phyloP scores from a whole-genome alignment of 225 moss, liverwort and hornwort genomes.

The Polytrichum commune region DNA sequence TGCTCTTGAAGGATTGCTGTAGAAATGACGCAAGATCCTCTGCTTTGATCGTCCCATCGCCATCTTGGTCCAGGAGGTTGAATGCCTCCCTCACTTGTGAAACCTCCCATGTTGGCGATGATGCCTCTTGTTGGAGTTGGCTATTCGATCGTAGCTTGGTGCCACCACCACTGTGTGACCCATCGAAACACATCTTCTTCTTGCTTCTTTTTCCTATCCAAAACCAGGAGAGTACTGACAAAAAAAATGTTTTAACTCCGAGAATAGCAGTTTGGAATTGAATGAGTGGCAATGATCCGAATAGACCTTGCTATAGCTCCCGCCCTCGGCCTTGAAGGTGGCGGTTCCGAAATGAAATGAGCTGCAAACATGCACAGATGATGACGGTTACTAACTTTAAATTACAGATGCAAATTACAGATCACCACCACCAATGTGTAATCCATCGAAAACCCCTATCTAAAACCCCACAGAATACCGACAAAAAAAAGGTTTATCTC shows the following conservation, averaged over 20 bases:
- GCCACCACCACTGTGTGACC: constrained; percentile 2
- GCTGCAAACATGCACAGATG: no score
- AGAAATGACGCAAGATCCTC: constrained; percentile 55
- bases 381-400: no score
- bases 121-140: no score
- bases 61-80: constrained; percentile 64
- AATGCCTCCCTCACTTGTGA: constrained; percentile 65
- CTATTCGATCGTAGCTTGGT: background rate
- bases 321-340: no score
- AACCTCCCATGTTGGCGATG: background rate
- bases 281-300: no score
- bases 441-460: background rate
- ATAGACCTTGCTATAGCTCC: no score
- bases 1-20: constrained; percentile 33
- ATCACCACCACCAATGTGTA: background rate
- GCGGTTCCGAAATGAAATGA: no score
- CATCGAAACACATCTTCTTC: constrained; percentile 9
- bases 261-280: no score
- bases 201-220: background rate
- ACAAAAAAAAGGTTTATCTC: no score
- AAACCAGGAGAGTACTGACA: background rate
- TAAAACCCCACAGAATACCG: background rate
- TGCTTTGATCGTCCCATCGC: constrained; percentile 67
- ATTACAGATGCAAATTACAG: no score
- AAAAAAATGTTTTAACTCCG: no score